Evolutionary conservation across 768 basidiomycete species (phyloP).

Genomic region (Kwoniella bestiolae): DNA sequence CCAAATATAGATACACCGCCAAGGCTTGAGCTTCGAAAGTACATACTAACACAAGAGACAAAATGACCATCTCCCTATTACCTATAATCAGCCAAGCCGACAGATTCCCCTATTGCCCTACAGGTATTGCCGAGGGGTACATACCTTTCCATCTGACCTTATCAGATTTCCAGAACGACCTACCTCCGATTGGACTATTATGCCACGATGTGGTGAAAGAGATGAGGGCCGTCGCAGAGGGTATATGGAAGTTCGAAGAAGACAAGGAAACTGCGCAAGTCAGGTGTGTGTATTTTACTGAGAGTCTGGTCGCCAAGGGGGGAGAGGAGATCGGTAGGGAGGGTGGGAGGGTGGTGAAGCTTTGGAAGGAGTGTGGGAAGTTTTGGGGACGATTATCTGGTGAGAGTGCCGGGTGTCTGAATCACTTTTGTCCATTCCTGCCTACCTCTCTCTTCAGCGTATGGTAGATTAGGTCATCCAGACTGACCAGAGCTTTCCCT

Average conservation of each 20-base stretch:
- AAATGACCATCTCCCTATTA: too few relatives aligned
- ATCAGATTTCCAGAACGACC: conserved; percentile 29
- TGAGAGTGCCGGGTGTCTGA: too few relatives aligned
- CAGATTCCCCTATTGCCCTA: too few relatives aligned
- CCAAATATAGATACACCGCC: too few relatives aligned
- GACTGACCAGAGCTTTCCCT: too few relatives aligned
- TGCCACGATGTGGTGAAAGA: conserved; percentile 53
- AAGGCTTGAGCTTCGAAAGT: too few relatives aligned
- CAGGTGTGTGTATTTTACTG: conserved; percentile 56
- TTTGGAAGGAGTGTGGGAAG: conserved; percentile 54
- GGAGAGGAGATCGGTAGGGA: conserved; percentile 35
- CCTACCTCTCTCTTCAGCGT: too few relatives aligned
- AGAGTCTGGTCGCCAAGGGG: conserved; percentile 35
- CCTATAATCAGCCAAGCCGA: too few relatives aligned
- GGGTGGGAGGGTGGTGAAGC: conserved; percentile 34
- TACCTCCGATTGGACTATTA: conserved; percentile 60
- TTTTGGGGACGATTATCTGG: conserved; percentile 57
- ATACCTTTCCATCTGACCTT: conserved; percentile 50
- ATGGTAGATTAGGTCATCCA: too few relatives aligned
- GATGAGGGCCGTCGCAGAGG: conserved; percentile 6
- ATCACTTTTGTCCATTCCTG: too few relatives aligned
- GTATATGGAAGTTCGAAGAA: conserved; percentile 19
- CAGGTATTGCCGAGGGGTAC: too few relatives aligned
- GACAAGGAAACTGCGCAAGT: conserved; percentile 57
- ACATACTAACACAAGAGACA: too few relatives aligned